These are phyloP conservation scores for Aureobasidium sp. DNA, from an alignment of 2,329 filamentous ascomycete species.

Conservation along the genomic window DNA sequence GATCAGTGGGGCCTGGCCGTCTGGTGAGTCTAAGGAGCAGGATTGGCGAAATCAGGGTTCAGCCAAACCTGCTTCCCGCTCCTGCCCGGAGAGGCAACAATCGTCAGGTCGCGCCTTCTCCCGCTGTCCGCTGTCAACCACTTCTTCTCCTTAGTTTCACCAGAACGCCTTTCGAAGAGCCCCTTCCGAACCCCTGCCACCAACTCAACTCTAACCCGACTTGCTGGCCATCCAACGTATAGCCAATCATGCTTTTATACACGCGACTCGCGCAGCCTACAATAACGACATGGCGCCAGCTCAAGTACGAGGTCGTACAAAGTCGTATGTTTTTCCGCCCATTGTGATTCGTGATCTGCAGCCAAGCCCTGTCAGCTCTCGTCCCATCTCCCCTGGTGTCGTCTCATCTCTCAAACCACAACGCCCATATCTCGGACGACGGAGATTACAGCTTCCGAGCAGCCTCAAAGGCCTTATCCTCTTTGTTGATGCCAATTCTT, in stretches of 20 bases:
- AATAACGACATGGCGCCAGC: not conserved
- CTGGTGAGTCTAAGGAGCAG: not conserved
- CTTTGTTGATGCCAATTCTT: not conserved
- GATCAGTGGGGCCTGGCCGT: slow-evolving; percentile 1
- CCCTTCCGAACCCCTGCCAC: slow-evolving; percentile 4
- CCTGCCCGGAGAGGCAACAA: not conserved
- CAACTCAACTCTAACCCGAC: not conserved
- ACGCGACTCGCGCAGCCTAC: not conserved
- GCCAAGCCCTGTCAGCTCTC: not conserved
- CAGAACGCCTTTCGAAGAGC: not conserved
- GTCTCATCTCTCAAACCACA: not conserved
- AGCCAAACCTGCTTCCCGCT: not conserved
- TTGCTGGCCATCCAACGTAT: not conserved
- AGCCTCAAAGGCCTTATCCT: not conserved
- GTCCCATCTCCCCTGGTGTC: not conserved
- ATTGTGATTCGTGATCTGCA: not conserved
- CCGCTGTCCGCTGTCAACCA: not conserved
- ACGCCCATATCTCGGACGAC: slow-evolving; percentile 8
- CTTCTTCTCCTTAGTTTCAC: not conserved
- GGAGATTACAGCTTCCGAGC: not conserved
- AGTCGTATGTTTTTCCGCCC: not conserved
- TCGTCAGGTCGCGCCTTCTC: not conserved
- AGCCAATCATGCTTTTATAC: not conserved
- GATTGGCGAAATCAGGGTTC: not conserved
- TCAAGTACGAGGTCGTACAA: not conserved